These are phyloP conservation scores for Rhizopus delemar DNA, from an alignment of 371 early-diverging fungal genomes.

Conservation along the genomic window DNA sequence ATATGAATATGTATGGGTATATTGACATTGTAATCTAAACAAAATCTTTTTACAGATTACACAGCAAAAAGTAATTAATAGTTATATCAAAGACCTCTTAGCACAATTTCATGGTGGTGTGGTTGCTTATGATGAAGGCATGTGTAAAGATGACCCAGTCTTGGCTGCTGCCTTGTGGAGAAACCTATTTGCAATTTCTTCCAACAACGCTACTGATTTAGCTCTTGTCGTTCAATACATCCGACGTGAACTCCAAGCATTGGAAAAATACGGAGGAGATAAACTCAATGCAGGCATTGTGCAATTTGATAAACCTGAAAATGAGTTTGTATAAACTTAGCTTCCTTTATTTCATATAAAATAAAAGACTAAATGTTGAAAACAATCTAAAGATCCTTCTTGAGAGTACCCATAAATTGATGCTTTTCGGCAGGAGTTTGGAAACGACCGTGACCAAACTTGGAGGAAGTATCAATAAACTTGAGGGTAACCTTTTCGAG, in stretches of 20 bases:
- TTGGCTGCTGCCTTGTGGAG: slow-evolving; percentile 94
- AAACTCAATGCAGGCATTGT: slow-evolving; percentile 47
- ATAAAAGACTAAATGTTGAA: neutral
- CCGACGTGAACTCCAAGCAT: slow-evolving; percentile 60
- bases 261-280: slow-evolving; percentile 57
- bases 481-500: slow-evolving; percentile 95
- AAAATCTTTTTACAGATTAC: slow-evolving; percentile 49
- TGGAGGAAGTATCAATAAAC: slow-evolving; percentile 99
- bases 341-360: too few species aligned
- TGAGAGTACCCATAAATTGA: slow-evolving; percentile 94
- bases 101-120: slow-evolving; percentile 88
- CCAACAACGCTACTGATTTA: slow-evolving; percentile 60
- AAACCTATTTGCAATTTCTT: slow-evolving; percentile 68
- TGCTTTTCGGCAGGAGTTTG: slow-evolving; percentile 99
- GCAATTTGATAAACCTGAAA: slow-evolving; percentile 40
- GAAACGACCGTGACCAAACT: slow-evolving; percentile 99
- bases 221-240: slow-evolving; percentile 65
- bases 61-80: slow-evolving; percentile 69
- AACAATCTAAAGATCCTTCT: slow-evolving; percentile 68
- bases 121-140: slow-evolving; percentile 92
- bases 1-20: slow-evolving; percentile 1
- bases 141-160: slow-evolving; percentile 86
- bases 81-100: slow-evolving; percentile 78
- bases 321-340: slow-evolving; percentile 17
- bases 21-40: neutral